Conservation (phyloP, 345 rosid genomes). For the Citrus australasica region DNA sequence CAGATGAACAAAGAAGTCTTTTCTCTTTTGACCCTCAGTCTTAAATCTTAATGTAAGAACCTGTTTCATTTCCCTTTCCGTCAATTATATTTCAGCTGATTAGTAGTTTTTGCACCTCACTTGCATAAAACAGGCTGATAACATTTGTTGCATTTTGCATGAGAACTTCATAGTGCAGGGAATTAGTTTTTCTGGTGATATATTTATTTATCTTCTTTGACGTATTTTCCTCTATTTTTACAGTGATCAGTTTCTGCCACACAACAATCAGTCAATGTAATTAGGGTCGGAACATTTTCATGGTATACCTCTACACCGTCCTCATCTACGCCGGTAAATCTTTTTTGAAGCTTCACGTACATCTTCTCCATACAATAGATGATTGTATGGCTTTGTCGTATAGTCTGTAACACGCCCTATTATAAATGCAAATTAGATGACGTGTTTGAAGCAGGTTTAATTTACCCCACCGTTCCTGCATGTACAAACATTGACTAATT, state of each 20-base stretch:
- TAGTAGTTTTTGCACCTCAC: not conserved
- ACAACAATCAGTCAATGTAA: not conserved
- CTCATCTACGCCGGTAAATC: not conserved
- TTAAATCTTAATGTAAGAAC: constrained; percentile 12
- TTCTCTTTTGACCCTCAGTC: constrained; percentile 43
- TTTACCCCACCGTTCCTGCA: not conserved
- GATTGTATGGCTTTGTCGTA: not conserved
- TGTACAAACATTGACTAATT: constrained; percentile 3
- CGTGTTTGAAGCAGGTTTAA: not conserved
- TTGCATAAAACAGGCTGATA: not conserved
- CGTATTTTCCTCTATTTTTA: not conserved
- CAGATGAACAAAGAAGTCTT: constrained; percentile 78
- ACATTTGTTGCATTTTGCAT: not conserved
- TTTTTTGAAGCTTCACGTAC: constrained; percentile 9
- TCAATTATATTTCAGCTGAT: not conserved
- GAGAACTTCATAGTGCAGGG: not conserved
- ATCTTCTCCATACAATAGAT: constrained; percentile 3
- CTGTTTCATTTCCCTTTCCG: not conserved
- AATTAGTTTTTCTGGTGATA: not conserved
- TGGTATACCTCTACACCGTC: not conserved
- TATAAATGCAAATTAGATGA: not conserved
- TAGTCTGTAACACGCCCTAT: not conserved
- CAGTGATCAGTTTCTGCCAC: constrained; percentile 7
- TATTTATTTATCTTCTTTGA: not conserved
- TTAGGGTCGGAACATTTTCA: not conserved